A percentile compares a stretch with the other conserved stretches of the same genome.
These are phyloP conservation scores for Coccomyxa subellipsoidea DNA, from an alignment of 163 green algal species.

Conservation along the genomic window DNA sequence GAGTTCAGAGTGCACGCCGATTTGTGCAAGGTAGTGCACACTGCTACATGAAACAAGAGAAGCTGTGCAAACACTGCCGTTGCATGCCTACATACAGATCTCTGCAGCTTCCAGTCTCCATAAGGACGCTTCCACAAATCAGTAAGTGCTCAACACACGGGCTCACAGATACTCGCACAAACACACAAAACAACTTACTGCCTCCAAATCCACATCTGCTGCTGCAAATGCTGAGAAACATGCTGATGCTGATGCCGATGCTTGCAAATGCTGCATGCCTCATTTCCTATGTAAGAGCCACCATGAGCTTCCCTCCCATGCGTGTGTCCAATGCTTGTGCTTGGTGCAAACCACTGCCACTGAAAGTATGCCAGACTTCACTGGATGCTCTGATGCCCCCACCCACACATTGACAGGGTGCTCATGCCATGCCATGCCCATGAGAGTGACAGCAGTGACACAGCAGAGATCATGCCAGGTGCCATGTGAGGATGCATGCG, in stretches of 20 bases:
- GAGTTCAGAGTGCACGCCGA: too few species aligned
- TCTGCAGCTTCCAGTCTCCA: not conserved
- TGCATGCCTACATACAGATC: too few species aligned
- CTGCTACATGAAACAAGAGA: too few species aligned
- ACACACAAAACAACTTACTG: not conserved
- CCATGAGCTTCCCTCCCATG: too few species aligned
- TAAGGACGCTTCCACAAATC: too few species aligned
- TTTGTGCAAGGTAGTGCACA: too few species aligned
- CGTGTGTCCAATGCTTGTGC: not conserved
- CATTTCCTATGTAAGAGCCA: too few species aligned
- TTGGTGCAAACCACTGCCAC: not conserved
- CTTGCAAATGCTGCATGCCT: not conserved
- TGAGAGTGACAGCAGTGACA: not conserved
- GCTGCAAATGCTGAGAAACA: not conserved
- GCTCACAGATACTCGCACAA: too few species aligned
- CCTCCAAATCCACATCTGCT: not conserved
- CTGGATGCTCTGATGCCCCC: not conserved
- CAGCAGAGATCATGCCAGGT: not conserved
- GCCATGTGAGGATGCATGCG: not conserved
- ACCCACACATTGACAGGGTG: not conserved
- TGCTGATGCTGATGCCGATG: not conserved
- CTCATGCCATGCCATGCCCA: constrained; percentile 8
- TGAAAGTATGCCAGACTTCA: not conserved
- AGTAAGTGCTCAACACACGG: too few species aligned
- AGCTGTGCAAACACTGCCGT: too few species aligned